A percentile compares a stretch with the other conserved stretches of the same genome.
Evolutionary conservation across 495 filamentous ascomycete species (phyloP).

Genomic region (Hyaloscypha bicolor): DNA sequence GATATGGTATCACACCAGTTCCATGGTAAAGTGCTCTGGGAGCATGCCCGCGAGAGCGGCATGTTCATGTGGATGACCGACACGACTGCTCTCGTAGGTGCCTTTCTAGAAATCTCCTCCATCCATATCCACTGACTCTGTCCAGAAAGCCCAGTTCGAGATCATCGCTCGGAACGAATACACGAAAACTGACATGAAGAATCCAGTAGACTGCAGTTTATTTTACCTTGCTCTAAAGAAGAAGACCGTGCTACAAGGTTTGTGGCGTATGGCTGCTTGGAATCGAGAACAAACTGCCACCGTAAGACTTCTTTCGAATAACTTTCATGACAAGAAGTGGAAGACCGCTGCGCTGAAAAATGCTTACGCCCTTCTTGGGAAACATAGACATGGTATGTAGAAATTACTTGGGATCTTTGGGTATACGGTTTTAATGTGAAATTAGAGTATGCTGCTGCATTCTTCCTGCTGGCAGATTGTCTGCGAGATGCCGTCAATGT

Average conservation of each 20-base stretch:
- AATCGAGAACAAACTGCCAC: constrained; percentile 83
- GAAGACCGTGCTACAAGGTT: constrained; percentile 86
- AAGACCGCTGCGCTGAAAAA: constrained; percentile 93
- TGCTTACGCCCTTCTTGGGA: constrained; percentile 93
- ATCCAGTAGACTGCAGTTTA: constrained; percentile 91
- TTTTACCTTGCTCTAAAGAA: constrained; percentile 91
- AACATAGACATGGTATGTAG: constrained; percentile 76
- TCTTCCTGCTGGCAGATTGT: constrained; percentile 90
- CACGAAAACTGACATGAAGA: constrained; percentile 81
- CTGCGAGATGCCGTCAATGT: constrained; percentile 84
- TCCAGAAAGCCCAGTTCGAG: constrained; percentile 79
- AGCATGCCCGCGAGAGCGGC: constrained; percentile 80
- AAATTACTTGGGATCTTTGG: not conserved
- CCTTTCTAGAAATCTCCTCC: not conserved
- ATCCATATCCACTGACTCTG: constrained; percentile 19
- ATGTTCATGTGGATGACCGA: constrained; percentile 96
- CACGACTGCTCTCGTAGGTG: constrained; percentile 65
- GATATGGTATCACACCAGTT: constrained; percentile 86
- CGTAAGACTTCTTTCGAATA: constrained; percentile 74
- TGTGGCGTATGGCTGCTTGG: constrained; percentile 96
- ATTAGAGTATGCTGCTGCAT: constrained; percentile 90
- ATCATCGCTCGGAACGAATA: constrained; percentile 90
- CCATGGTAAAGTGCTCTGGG: constrained; percentile 78
- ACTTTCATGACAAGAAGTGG: constrained; percentile 86
- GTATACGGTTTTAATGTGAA: not conserved